Percentiles rank a stretch among this genome's conserved stretches.
Conservation (phyloP, 306 rosid species). For the Dryas alaskensis region DNA sequence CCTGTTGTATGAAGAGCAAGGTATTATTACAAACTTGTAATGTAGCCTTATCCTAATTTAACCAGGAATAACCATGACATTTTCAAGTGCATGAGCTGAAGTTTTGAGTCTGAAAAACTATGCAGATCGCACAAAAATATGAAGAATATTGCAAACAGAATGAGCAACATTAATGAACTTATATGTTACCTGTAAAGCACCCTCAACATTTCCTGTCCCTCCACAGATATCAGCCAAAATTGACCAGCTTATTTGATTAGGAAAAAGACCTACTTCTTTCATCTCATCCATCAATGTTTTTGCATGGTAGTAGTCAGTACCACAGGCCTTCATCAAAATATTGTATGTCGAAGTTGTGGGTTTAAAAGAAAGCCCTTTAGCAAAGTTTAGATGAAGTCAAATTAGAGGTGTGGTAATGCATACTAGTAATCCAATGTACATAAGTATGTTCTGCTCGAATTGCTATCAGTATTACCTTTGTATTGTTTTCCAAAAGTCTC, state of each 20-base stretch:
- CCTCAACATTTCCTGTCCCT: constrained; percentile 58
- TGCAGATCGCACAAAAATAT: background rate
- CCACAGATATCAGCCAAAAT: constrained; percentile 80
- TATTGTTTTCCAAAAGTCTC: constrained; percentile 34
- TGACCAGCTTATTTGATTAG: constrained; percentile 88
- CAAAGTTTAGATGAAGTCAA: constrained; percentile 43
- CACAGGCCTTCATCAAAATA: constrained; percentile 92
- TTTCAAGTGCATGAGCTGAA: background rate
- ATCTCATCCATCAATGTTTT: constrained; percentile 79
- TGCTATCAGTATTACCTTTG: constrained; percentile 20
- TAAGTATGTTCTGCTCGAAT: constrained; percentile 26
- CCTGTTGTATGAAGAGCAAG: background rate
- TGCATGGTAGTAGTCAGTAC: constrained; percentile 80
- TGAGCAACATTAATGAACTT: constrained; percentile 11
- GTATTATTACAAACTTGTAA: background rate
- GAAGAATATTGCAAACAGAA: constrained; percentile 13
- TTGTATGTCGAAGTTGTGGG: constrained; percentile 84
- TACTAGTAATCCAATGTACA: constrained; percentile 18
- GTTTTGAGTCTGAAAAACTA: background rate
- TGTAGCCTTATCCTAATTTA: background rate
- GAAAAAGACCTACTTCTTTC: constrained; percentile 64
- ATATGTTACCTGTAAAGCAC: constrained; percentile 66
- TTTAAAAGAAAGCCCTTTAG: constrained; percentile 57
- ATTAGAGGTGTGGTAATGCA: constrained; percentile 40
- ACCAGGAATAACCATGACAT: background rate